Conservation (phyloP, 139 green algal genomes). For the Micractinium sp. region DNA sequence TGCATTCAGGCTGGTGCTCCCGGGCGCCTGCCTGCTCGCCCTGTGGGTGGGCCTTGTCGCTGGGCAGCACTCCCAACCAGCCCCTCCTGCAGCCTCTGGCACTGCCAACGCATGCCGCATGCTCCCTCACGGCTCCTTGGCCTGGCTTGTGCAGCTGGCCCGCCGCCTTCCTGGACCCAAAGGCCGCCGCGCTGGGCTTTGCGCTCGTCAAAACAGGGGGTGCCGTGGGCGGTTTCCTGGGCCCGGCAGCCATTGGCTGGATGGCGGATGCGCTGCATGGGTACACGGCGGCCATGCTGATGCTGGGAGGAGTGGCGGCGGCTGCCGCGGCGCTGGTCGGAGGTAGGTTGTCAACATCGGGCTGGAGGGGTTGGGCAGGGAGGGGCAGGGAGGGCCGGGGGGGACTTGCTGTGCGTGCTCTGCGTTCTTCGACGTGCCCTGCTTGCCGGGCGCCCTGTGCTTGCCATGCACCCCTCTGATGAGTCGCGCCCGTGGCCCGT, state of each 20-base stretch:
- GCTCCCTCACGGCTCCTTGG: not conserved
- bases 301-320: slow-evolving; percentile 8
- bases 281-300: slow-evolving; percentile 19
- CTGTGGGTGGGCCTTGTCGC: too few relatives aligned
- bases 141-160: slow-evolving; percentile 35
- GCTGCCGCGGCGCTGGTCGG: not conserved
- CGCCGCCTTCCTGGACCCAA: slow-evolving; percentile 20
- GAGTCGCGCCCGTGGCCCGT: too few relatives aligned
- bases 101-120: too few relatives aligned
- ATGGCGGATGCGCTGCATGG: slow-evolving; percentile 18
- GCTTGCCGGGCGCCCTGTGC: too few relatives aligned
- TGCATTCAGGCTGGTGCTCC: too few relatives aligned
- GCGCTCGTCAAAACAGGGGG: slow-evolving; percentile 44
- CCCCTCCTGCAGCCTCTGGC: not conserved
- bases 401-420: too few relatives aligned
- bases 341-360: not conserved
- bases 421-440: too few relatives aligned
- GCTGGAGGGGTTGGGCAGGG: not conserved
- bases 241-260: slow-evolving; percentile 13
- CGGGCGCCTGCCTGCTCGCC: not conserved
- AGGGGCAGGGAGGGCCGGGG: not conserved
- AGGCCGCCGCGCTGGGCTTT: slow-evolving; percentile 35
- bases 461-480: too few relatives aligned
- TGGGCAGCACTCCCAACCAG: too few relatives aligned
- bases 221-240: slow-evolving; percentile 22